Evolutionary conservation across 139 green algal species (phyloP).

Genomic region (Eudorina sp.): DNA sequence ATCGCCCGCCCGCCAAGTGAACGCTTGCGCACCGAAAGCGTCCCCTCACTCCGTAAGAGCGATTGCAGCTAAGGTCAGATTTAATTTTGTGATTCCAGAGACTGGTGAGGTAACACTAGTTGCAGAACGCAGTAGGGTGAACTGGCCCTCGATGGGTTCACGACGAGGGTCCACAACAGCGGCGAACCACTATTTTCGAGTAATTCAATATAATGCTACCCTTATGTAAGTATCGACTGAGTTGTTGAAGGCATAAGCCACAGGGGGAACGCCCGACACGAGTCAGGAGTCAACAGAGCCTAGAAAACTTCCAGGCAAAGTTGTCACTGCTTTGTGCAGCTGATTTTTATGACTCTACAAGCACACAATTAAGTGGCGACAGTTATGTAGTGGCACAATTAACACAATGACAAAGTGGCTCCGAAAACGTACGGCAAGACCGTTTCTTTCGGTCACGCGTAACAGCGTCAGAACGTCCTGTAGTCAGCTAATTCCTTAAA

Average conservation of each 20-base stretch:
- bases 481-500: not conserved
- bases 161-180: too few species aligned
- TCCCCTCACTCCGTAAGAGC: not conserved
- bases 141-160: not conserved
- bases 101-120: not conserved
- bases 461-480: too few species aligned
- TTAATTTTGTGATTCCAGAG: not conserved
- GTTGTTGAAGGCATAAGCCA: not conserved
- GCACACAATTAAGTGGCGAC: not conserved
- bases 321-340: not conserved
- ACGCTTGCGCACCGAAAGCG: slow-evolving; percentile 7
- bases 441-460: too few species aligned
- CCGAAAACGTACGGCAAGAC: not conserved
- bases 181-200: not conserved
- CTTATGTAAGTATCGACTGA: not conserved
- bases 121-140: not conserved
- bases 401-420: not conserved
- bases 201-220: too few species aligned
- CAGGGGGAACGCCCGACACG: too few species aligned
- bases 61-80: not conserved
- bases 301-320: too few species aligned
- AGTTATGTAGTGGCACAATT: too few species aligned
- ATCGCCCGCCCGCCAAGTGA: not conserved
- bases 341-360: not conserved
- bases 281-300: too few species aligned